Percentiles rank a stretch among this genome's conserved stretches.
Evolutionary conservation across 495 filamentous ascomycete species (phyloP).

Genomic region (Penicillium crystallinum): DNA sequence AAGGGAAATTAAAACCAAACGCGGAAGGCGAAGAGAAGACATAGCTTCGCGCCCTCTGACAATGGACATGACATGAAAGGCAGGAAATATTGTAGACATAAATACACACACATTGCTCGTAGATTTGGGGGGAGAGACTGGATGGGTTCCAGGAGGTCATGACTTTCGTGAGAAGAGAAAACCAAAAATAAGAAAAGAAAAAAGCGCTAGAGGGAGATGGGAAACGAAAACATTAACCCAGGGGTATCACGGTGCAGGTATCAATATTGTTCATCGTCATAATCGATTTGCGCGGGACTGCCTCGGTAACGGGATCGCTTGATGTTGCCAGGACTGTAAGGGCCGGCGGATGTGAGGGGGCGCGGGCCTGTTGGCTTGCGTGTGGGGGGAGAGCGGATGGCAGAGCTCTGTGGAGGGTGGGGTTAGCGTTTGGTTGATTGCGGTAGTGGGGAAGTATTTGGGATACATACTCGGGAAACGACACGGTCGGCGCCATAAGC

Average conservation of each 20-base stretch:
- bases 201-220: not conserved
- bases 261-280: slow-evolving; percentile 36
- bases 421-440: not conserved
- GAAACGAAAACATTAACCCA: slow-evolving; percentile 15
- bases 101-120: slow-evolving; percentile 5
- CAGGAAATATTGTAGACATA: slow-evolving; percentile 2
- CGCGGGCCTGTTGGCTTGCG: slow-evolving; percentile 54
- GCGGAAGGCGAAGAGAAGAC: slow-evolving; percentile 2
- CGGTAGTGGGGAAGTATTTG: not conserved
- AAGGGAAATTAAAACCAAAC: not conserved
- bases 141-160: not conserved
- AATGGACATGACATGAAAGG: too few relatives aligned
- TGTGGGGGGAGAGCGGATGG: slow-evolving; percentile 42
- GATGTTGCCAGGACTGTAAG: slow-evolving; percentile 42
- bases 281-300: slow-evolving; percentile 45
- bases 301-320: slow-evolving; percentile 43
- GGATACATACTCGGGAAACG: slow-evolving; percentile 34
- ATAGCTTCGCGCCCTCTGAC: not conserved
- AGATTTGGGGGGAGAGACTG: not conserved
- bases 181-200: slow-evolving; percentile 8
- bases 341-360: slow-evolving; percentile 42
- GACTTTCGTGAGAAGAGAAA: slow-evolving; percentile 3
- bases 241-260: slow-evolving; percentile 25
- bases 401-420: slow-evolving; percentile 25
- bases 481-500: slow-evolving; percentile 39